A percentile compares a stretch with the other conserved stretches of the same genome.
phyloP scores from a whole-genome alignment of 2,329 filamentous ascomycete genomes.

The Monilinia vaccinii-corymbosi region DNA sequence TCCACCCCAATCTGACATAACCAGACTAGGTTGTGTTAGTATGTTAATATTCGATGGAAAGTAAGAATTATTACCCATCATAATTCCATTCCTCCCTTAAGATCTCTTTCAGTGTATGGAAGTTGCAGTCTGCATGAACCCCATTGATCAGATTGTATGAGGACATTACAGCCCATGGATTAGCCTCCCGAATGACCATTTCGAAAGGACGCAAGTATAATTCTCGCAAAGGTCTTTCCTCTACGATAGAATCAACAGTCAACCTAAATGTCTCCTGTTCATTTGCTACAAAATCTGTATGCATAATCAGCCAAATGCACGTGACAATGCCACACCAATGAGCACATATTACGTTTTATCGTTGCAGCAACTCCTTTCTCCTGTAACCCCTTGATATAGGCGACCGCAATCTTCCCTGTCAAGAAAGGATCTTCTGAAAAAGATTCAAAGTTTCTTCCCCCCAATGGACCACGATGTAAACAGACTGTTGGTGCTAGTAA shows the following conservation, averaged over 20 bases:
- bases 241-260: conserved; percentile 54
- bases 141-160: conserved; percentile 62
- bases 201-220: conserved; percentile 69
- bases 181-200: conserved; percentile 59
- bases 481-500: conserved; percentile 71
- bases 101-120: conserved; percentile 45
- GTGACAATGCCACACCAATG: background rate
- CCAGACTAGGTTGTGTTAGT: conserved; percentile 33
- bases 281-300: conserved; percentile 56
- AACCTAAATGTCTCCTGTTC: conserved; percentile 63
- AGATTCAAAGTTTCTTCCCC: conserved; percentile 80
- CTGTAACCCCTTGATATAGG: conserved; percentile 66
- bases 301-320: conserved; percentile 8
- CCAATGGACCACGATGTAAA: conserved; percentile 72
- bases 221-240: conserved; percentile 57
- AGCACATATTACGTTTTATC: conserved; percentile 54
- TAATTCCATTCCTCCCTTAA: conserved; percentile 54
- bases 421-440: conserved; percentile 77
- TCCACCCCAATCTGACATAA: conserved; percentile 52
- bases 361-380: conserved; percentile 66
- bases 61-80: conserved; percentile 39
- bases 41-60: background rate
- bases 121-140: conserved; percentile 49
- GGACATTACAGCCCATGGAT: conserved; percentile 62
- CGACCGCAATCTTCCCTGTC: conserved; percentile 62